These are phyloP conservation scores for Amanita brunnescens DNA, from an alignment of 768 basidiomycete genomes.

Conservation along the genomic window DNA sequence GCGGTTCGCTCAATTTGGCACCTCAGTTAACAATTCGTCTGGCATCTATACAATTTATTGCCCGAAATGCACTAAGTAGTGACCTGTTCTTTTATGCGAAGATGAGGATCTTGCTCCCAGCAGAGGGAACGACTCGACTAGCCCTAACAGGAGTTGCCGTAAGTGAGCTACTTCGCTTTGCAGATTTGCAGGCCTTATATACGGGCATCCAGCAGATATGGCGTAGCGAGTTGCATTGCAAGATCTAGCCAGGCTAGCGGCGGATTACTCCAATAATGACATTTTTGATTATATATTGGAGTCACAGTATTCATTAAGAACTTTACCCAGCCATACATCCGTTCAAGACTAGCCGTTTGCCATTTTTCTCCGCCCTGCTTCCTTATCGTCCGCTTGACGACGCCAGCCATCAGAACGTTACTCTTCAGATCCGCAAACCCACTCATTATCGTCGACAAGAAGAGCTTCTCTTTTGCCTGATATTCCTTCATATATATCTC, in stretches of 20 bases:
- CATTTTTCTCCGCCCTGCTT: constrained; percentile 66
- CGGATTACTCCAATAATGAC: not conserved
- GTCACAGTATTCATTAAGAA: constrained; percentile 5
- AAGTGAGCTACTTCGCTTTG: not conserved
- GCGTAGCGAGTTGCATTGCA: not conserved
- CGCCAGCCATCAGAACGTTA: constrained; percentile 28
- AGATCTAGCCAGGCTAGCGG: not conserved
- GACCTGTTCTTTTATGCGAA: not conserved
- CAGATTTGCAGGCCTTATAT: not conserved
- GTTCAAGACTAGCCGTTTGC: constrained; percentile 42
- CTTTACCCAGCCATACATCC: constrained; percentile 8
- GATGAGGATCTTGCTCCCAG: not conserved
- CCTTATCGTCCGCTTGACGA: constrained; percentile 29
- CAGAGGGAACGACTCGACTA: not conserved
- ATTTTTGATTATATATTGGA: constrained; percentile 1
- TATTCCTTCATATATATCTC: constrained; percentile 22
- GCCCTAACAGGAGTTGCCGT: not conserved
- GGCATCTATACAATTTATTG: not conserved
- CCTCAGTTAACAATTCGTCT: not conserved
- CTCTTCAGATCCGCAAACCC: constrained; percentile 35
- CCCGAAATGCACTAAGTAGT: not conserved
- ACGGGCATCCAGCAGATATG: too few relatives aligned
- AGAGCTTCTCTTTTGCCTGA: constrained; percentile 22
- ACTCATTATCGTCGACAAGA: constrained; percentile 18
- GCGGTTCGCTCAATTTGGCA: not conserved